Percentiles rank a stretch among this genome's conserved stretches.
Conservation (phyloP, 495 filamentous ascomycete species). For the Penicilliopsis zonata region DNA sequence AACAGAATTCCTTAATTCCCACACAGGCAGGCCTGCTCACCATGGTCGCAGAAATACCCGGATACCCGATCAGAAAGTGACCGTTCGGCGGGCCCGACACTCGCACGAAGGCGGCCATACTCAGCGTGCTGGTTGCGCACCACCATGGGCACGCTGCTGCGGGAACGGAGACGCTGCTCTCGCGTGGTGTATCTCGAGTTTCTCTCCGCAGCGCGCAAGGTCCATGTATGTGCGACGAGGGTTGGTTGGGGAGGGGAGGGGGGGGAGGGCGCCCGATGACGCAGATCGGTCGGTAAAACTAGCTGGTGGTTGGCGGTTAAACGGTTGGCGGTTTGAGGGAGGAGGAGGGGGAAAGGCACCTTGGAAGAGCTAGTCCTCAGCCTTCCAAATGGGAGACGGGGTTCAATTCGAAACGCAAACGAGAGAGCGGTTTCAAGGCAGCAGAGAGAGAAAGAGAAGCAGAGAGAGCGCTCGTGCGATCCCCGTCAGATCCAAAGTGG, state of each 20-base stretch:
- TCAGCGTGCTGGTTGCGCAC: conserved; percentile 26
- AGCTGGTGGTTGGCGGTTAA: too few species aligned
- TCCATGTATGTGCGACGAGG: neutral
- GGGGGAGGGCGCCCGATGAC: conserved; percentile 3
- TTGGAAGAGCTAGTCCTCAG: too few species aligned
- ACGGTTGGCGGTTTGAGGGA: too few species aligned
- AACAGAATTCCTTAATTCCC: neutral
- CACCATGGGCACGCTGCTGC: conserved; percentile 33
- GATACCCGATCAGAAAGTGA: conserved; percentile 92
- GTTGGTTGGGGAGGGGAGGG: neutral
- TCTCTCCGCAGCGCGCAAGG: neutral
- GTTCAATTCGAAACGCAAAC: too few species aligned
- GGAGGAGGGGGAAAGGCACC: too few species aligned
- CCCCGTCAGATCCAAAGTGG: too few species aligned
- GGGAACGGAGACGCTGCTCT: conserved; percentile 16
- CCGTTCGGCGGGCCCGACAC: conserved; percentile 96
- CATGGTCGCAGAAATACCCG: conserved; percentile 94
- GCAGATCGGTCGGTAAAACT: too few species aligned
- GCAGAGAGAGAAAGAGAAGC: too few species aligned
- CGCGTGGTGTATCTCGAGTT: conserved; percentile 15
- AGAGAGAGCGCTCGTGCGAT: too few species aligned
- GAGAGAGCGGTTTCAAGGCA: too few species aligned
- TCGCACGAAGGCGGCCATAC: conserved; percentile 85
- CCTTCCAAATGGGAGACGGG: too few species aligned
- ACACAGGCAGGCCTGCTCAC: conserved; percentile 38